Base-by-base conservation (phyloP, 164 flowering plant genomes). In the Warburgia ugandensis region DNA sequence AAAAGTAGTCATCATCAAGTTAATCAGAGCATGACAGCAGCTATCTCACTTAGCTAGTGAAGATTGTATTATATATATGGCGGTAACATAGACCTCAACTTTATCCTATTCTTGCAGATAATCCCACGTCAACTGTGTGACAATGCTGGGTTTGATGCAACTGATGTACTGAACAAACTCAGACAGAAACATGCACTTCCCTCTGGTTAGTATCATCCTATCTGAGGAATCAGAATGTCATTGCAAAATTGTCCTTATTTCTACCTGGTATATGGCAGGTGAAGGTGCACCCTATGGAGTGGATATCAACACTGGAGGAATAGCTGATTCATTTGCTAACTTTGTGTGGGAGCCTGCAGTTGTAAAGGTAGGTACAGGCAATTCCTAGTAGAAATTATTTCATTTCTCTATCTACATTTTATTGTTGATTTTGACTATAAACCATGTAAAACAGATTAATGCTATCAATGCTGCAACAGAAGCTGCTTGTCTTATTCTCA, bases 141-240 rank as follows among this genome's bases (percentile, higher is more conserved):
- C 65, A 94, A 89, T 78, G 97, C 99, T 61, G 99, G 99, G 51
- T 86, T 89, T 77, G 99, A 94, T 81, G 97, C 99, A 43, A 94
- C 99, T 61, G 99, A 94, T 67, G 96, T 94, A 29, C 71, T 94
- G 64, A 94, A 94, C 74, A 89, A 94, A 65, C 74, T 94, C 46
- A 76, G 97, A 62, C 99, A 94, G 65, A 94, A 94, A 47, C 99
- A 94, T 71, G 97, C 99, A 26, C 87, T 86, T 39, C 80, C 83
- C 48, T 82, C 94, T 56, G 99, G 99, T 94, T 55, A 56, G 73
- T 21, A 31, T 36, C 16, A 48, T 40, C 16, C 3, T 48, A 21
- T 0, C 8, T 17, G 19, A 12, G 8, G 8, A 19, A 22, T 43
- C n/a, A 6, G 27, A 8, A 14, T 20, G 27, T 43, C 17, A 14